Evolutionary conservation across 305 asterid species (phyloP), one percentile per base, ranked within the genome.

Genomic region (Euphrasia arctica): DNA sequence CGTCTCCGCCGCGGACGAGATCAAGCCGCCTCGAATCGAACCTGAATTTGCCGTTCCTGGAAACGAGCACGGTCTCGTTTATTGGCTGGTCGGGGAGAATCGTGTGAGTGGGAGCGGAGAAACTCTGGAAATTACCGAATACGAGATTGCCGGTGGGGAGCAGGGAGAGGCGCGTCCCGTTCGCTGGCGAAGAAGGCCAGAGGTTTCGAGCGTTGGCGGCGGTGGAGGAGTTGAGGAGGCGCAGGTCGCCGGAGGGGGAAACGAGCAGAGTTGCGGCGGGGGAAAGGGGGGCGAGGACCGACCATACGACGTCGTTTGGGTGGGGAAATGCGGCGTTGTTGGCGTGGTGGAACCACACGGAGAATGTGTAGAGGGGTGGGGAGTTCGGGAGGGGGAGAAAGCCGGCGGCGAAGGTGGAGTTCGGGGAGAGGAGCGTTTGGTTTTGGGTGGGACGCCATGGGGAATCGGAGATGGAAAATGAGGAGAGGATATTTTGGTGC

Each of bases 331-430:
- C 41, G 72, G 76, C 69, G 22, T 18, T 18, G 64, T 55, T 55
- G 77, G 72, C 39, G 71, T 76, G 71, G 65, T 52, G 59, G 77
- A 76, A 89, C 94, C 94, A 90, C 6, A 87, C 69, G 42, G 90
- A 83, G 79, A 90, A 90, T 8, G 80, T 83, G 83, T 66, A 87
- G 61, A 78, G 86, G 54, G 59, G 14, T 15, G 67, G 72, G 34
- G 84, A 76, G 48, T 48, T 58, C 12, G 68, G 75, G n/a, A 63
- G 36, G 28, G 79, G 75, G 57, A 66, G 80, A 71, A 87, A 87
- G 1, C 97, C 94, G 48, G 97, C 95, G 58, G 97, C 94, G 54
- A 90, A 90, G 62, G 74, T 64, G 77, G 83, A 71, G 70, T 78
- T 67, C 18, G 80, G 75, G 29, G 95, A 85, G 28, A 90, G 61